Evolutionary conservation across 2,329 filamentous ascomycete genomes (phyloP), one percentile per base, ranked within the genome.

Genomic region (Conoideocrella luteorostrata): DNA sequence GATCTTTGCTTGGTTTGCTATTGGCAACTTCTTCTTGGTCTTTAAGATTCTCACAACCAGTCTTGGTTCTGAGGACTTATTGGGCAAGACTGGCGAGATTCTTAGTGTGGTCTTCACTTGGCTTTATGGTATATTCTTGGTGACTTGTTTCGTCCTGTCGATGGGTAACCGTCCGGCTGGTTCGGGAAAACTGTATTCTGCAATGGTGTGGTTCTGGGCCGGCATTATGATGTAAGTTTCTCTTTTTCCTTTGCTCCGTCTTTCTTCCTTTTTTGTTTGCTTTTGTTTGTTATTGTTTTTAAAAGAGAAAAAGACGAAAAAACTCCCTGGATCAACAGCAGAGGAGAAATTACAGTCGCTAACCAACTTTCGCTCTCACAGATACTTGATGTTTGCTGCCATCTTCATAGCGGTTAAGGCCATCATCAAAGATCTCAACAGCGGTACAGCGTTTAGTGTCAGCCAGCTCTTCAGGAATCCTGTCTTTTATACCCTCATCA

Each of bases 171-270:
- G 93, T 42, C 93, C 93, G 7, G 86, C 94, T 56, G 94, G 94
- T 38, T 95, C 89, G 13, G 94, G 93, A 54, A 88, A 81, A 60
- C 85, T 94, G 52, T 98, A 98, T 68, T 86, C 93, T 73, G 86
- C 86, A 40, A 96, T 96, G 87, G 88, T 96, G n/a, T 84, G 89
- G 65, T 98, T 98, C 74, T 98, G 93, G 94, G 88, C 83, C 34
- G 74, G 87, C 48, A 91, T 98, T 61, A 98, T 98, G 87, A 72
- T 88, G 75, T 88, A 76, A 68, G 82, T 73, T 12, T 13, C 20
- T 10, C 32, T n/a, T 23, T 15, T 17, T n/a, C 22, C 21, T 9
- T 15, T 18, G 5, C 7, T 23, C 17, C 11, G 12, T 33, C 20
- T 5, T 4, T 12, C 34, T 3, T 3, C 2, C 13, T 11, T 2